These are phyloP conservation scores for Hanseniaspora valbyensis DNA, from an alignment of 805 yeast genomes.

Conservation along the genomic window DNA sequence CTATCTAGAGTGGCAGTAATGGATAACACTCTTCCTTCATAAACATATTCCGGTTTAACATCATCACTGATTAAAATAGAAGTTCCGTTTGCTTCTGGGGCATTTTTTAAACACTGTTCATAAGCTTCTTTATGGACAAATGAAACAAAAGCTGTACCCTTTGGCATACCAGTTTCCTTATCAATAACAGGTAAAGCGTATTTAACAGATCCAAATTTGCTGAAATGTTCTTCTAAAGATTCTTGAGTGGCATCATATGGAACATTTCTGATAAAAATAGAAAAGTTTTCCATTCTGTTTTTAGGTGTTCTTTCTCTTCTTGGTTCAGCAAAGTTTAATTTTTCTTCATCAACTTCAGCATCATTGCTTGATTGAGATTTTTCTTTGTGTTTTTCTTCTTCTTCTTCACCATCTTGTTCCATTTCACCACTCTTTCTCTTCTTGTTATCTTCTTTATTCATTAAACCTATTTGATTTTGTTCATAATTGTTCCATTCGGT, in stretches of 20 bases:
- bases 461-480: slow-evolving; percentile 32
- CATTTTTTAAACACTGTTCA: slow-evolving; percentile 57
- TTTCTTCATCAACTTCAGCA: slow-evolving; percentile 26
- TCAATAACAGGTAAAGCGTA: slow-evolving; percentile 92
- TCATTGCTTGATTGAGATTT: no score
- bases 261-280: slow-evolving; percentile 80
- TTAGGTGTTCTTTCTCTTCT: slow-evolving; percentile 31
- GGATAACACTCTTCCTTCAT: slow-evolving; percentile 82
- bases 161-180: slow-evolving; percentile 71
- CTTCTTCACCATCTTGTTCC: slow-evolving; percentile 29
- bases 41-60: slow-evolving; percentile 77
- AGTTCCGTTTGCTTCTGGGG: slow-evolving; percentile 58
- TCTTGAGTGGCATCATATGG: slow-evolving; percentile 92
- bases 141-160: slow-evolving; percentile 92
- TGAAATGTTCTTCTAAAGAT: slow-evolving; percentile 62
- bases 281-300: slow-evolving; percentile 57
- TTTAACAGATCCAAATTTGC: slow-evolving; percentile 71
- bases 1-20: slow-evolving; percentile 79
- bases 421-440: slow-evolving; percentile 31
- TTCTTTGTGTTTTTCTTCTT: slow-evolving; percentile 30
- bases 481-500: slow-evolving; percentile 61
- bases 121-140: slow-evolving; percentile 54
- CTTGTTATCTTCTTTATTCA: slow-evolving; percentile 33
- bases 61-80: slow-evolving; percentile 83
- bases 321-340: slow-evolving; percentile 30